phyloP scores from a whole-genome alignment of 148 eudicot genomes.

The Polygonum aviculare region DNA sequence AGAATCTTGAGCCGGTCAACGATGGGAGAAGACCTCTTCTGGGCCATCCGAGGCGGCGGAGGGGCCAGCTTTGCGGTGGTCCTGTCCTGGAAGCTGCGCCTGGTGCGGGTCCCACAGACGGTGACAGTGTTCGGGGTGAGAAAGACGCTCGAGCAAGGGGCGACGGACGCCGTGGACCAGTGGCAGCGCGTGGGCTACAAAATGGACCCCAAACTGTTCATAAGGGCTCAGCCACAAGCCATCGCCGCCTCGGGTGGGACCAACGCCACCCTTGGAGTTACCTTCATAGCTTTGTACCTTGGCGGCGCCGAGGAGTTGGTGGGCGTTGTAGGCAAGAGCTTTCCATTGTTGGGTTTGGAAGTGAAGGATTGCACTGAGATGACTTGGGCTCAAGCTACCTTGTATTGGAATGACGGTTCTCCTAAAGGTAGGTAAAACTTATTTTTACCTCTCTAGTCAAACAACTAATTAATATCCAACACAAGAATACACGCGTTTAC shows the following conservation, averaged over 20 bases:
- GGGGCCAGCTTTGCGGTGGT: too few species aligned
- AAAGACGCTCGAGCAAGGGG: neutral
- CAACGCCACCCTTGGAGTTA: conserved; percentile 12
- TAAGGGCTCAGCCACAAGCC: conserved; percentile 18
- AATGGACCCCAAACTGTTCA: conserved; percentile 19
- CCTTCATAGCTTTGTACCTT: conserved; percentile 11
- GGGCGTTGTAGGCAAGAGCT: conserved; percentile 8
- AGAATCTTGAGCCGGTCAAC: neutral
- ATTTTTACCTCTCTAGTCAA: too few species aligned
- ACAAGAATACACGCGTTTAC: too few species aligned
- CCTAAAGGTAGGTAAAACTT: neutral
- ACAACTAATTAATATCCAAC: too few species aligned
- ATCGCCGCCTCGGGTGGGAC: neutral
- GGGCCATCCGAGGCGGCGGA: too few species aligned
- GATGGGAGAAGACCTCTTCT: too few species aligned
- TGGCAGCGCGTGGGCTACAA: neutral
- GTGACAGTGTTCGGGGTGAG: conserved; percentile 23
- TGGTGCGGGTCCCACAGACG: conserved; percentile 15
- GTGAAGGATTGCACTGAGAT: conserved; percentile 18
- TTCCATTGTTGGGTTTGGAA: conserved; percentile 25
- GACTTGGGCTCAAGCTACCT: conserved; percentile 25
- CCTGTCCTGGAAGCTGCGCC: conserved; percentile 21
- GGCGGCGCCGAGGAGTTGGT: conserved; percentile 11
- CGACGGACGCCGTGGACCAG: too few species aligned
- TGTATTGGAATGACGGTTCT: conserved; percentile 15